Evolutionary conservation across 2,329 filamentous ascomycete genomes (phyloP).

Genomic region (Penicillium brasilianum): DNA sequence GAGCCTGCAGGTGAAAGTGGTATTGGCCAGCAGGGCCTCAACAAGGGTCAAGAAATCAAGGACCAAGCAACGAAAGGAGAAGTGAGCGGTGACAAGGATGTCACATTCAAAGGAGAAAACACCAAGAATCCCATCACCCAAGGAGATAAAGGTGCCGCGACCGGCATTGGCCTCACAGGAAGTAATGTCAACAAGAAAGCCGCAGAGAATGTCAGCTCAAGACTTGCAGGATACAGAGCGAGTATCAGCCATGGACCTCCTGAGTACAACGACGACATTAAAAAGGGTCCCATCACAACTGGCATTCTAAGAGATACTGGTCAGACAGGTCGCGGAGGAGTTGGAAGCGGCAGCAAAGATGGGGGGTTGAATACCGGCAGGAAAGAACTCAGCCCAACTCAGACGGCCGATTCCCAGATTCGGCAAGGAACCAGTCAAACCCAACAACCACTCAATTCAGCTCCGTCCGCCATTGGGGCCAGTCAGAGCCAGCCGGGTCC

Average conservation of each 20-base stretch:
- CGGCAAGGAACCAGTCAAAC: background rate
- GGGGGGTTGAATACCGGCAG: conserved; percentile 3
- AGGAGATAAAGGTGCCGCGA: conserved; percentile 10
- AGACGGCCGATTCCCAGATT: background rate
- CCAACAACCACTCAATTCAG: background rate
- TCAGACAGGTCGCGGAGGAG: conserved; percentile 5
- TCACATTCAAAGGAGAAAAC: conserved; percentile 17
- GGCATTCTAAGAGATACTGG: conserved; percentile 19
- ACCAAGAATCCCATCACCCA: conserved; percentile 11
- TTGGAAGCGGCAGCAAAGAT: conserved; percentile 13
- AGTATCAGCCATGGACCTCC: conserved; percentile 10
- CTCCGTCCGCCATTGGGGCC: background rate
- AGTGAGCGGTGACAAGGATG: conserved; percentile 13
- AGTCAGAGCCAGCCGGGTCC: conserved; percentile 7
- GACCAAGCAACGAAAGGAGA: conserved; percentile 22
- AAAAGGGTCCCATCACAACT: conserved; percentile 27
- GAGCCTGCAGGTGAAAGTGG: conserved; percentile 10
- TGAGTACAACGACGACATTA: conserved; percentile 29
- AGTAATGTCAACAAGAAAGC: conserved; percentile 15
- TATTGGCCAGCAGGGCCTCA: conserved; percentile 12
- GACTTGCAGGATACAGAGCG: conserved; percentile 12
- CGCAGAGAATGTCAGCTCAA: conserved; percentile 12
- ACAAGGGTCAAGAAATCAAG: conserved; percentile 13
- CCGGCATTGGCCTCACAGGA: conserved; percentile 12
- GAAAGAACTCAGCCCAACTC: background rate